Conservation (phyloP, 169 alveolate species). For the Cyclospora cayetanensis region DNA sequence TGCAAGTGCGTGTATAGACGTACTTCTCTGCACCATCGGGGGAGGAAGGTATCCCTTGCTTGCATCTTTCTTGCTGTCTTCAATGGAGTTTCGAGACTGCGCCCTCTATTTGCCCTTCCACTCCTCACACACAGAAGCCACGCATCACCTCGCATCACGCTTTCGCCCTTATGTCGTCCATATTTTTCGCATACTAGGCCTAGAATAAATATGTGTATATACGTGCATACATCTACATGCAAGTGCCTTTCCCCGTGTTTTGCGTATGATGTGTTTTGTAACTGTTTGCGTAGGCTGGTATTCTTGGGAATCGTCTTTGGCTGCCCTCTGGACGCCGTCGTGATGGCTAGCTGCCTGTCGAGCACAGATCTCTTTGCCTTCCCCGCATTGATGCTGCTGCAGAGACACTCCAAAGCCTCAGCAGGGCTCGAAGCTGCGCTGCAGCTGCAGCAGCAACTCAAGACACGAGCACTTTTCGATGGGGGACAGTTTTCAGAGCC, state of each 20-base stretch:
- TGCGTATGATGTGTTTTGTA: not conserved
- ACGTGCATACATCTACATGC: not conserved
- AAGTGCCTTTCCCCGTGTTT: not conserved
- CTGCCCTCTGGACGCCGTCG: conserved; percentile 67
- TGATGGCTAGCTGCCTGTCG: conserved; percentile 62
- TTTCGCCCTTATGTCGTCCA: no score
- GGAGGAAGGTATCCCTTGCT: not conserved
- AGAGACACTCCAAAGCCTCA: conserved; percentile 66
- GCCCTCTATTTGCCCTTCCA: no score
- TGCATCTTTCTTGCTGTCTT: not conserved
- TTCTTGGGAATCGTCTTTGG: conserved; percentile 67
- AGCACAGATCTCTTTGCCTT: conserved; percentile 76
- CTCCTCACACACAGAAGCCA: no score
- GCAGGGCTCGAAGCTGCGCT: conserved; percentile 73
- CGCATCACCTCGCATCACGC: no score
- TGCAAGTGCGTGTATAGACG: not conserved
- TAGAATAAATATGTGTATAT: not conserved
- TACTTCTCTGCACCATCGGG: not conserved
- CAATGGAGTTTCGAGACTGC: no score
- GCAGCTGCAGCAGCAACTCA: conserved; percentile 69
- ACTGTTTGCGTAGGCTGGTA: not conserved
- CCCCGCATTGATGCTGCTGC: conserved; percentile 75
- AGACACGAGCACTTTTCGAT: conserved; percentile 74
- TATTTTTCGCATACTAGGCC: no score
- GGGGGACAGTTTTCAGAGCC: conserved; percentile 77